phyloP scores from a whole-genome alignment of 768 basidiomycete genomes.

The Termitomyces sp. region DNA sequence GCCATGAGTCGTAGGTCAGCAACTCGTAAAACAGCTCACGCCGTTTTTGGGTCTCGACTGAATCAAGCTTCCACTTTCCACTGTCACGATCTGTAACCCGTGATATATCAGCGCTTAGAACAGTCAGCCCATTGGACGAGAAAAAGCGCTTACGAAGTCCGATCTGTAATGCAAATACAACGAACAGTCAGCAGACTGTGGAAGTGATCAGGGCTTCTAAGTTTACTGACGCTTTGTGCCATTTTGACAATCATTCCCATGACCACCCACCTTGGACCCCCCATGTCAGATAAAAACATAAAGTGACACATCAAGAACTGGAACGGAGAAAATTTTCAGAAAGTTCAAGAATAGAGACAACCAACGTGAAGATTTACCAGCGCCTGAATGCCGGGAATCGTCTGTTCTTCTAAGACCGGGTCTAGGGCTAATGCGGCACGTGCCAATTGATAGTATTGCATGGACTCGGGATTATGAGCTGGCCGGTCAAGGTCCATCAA shows the following conservation, averaged over 20 bases:
- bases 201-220: conserved; percentile 9
- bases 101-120: conserved; percentile 9
- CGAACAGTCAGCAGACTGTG: conserved; percentile 13
- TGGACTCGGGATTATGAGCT: conserved; percentile 50
- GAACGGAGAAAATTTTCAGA: conserved; percentile 13
- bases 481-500: conserved; percentile 58
- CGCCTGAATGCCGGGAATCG: conserved; percentile 61
- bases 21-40: conserved; percentile 64
- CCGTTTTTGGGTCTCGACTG: conserved; percentile 54
- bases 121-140: background rate
- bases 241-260: conserved; percentile 72
- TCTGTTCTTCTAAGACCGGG: conserved; percentile 62
- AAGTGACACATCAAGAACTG: conserved; percentile 58
- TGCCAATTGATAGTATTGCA: conserved; percentile 57
- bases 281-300: conserved; percentile 49
- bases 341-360: conserved; percentile 4
- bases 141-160: conserved; percentile 55
- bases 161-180: conserved; percentile 34
- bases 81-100: conserved; percentile 57
- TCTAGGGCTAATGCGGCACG: conserved; percentile 59
- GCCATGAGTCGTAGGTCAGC: conserved; percentile 67
- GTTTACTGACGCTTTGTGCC: conserved; percentile 56
- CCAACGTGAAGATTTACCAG: conserved; percentile 38
- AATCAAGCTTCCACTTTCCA: conserved; percentile 56
- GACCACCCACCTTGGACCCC: conserved; percentile 61